These are phyloP conservation scores for Candida railenensis DNA, from an alignment of 805 yeast genomes.

Conservation along the genomic window DNA sequence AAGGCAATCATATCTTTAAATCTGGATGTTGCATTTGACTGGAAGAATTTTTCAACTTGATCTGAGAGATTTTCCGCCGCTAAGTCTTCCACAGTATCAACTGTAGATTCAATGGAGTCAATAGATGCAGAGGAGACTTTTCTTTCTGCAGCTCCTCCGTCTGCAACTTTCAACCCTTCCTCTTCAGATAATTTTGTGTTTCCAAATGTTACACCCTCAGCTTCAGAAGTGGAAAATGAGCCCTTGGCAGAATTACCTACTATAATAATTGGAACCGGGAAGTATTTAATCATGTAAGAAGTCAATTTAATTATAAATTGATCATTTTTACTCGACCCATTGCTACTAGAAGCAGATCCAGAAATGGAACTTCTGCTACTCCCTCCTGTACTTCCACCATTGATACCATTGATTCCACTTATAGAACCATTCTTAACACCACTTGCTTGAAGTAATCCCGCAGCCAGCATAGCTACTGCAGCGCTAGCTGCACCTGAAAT, in stretches of 20 bases:
- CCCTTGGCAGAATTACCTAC: conserved; percentile 24
- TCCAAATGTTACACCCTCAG: neutral
- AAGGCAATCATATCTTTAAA: conserved; percentile 23
- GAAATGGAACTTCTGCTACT: conserved; percentile 6
- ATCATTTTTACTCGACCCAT: conserved; percentile 9
- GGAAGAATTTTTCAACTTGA: neutral
- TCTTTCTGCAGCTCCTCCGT: neutral
- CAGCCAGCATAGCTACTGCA: neutral
- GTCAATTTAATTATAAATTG: conserved; percentile 34
- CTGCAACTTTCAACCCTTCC: neutral
- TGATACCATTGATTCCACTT: neutral
- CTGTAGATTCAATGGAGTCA: conserved; percentile 2
- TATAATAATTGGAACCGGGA: conserved; percentile 37
- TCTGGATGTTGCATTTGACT: conserved; percentile 1
- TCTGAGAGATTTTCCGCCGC: neutral
- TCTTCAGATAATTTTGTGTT: neutral
- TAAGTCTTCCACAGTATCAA: conserved; percentile 1
- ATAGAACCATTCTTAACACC: neutral
- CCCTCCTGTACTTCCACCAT: neutral
- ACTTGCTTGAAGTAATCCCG: conserved; percentile 3
- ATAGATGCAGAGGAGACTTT: neutral
- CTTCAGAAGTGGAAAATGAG: neutral
- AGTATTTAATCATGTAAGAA: conserved; percentile 38
- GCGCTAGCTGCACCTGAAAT: conserved; percentile 2
- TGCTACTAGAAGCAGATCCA: neutral